Conservation (phyloP, 164 flowering plant species). For the Pachysandra terminalis region DNA sequence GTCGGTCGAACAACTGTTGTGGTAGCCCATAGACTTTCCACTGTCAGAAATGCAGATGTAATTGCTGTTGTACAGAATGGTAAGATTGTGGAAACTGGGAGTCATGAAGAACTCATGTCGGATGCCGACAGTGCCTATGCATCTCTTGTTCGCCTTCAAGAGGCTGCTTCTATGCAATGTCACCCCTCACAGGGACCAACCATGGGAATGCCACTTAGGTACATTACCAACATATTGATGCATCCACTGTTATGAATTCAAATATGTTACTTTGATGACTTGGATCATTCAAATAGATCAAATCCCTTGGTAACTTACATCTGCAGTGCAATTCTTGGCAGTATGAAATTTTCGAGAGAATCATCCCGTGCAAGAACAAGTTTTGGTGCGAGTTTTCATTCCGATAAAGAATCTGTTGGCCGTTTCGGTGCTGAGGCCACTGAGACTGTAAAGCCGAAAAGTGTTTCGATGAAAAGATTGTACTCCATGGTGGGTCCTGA, state of each 20-base stretch:
- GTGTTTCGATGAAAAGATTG: slow-evolving; percentile 56
- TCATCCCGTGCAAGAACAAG: slow-evolving; percentile 59
- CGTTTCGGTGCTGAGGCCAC: slow-evolving; percentile 40
- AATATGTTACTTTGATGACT: too few species aligned
- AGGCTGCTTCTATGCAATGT: slow-evolving; percentile 45
- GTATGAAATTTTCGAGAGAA: slow-evolving; percentile 62
- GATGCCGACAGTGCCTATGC: slow-evolving; percentile 67
- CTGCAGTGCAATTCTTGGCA: slow-evolving; percentile 14
- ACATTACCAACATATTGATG: too few species aligned
- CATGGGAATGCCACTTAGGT: slow-evolving; percentile 62
- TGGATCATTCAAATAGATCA: not conserved
- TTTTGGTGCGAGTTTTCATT: slow-evolving; percentile 74
- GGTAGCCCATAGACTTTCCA: slow-evolving; percentile 96
- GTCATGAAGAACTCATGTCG: slow-evolving; percentile 82
- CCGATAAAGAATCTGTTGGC: slow-evolving; percentile 67
- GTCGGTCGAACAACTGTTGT: slow-evolving; percentile 89
- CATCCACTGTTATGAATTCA: too few species aligned
- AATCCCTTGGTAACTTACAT: not conserved
- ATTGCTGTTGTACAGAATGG: slow-evolving; percentile 88
- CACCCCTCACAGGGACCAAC: slow-evolving; percentile 36
- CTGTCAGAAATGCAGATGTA: slow-evolving; percentile 80
- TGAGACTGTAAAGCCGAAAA: slow-evolving; percentile 29
- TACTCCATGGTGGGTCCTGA: slow-evolving; percentile 84
- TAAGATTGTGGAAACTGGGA: slow-evolving; percentile 81
- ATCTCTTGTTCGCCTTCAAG: slow-evolving; percentile 74